phyloP scores from a whole-genome alignment of 805 yeast genomes.

The Cyberlindnera mycetangii region DNA sequence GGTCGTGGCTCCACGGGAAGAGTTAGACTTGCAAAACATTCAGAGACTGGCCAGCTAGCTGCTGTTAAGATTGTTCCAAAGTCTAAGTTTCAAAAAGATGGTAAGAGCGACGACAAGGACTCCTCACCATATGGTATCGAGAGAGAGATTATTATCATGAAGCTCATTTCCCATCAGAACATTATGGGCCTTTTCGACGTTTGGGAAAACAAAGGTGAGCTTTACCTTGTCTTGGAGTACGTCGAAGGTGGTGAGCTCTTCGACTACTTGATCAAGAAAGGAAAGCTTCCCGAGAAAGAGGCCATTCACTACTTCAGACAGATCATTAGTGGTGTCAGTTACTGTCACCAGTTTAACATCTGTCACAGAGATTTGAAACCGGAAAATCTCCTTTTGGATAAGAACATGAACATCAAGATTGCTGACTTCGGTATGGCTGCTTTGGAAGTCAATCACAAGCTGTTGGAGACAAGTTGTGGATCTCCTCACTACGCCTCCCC shows the following conservation, averaged over 20 bases:
- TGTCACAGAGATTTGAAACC: slow-evolving; percentile 89
- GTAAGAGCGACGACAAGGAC: slow-evolving; percentile 44
- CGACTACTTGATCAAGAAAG: slow-evolving; percentile 85
- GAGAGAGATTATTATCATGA: slow-evolving; percentile 83
- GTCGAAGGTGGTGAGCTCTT: slow-evolving; percentile 97
- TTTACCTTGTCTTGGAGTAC: slow-evolving; percentile 87
- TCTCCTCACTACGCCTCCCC: slow-evolving; percentile 99
- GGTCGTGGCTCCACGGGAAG: slow-evolving; percentile 98
- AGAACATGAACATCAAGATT: slow-evolving; percentile 83
- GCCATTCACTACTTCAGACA: slow-evolving; percentile 89
- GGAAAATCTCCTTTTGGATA: slow-evolving; percentile 75
- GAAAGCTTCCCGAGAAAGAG: slow-evolving; percentile 83
- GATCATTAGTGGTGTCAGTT: slow-evolving; percentile 76
- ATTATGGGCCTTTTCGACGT: slow-evolving; percentile 79
- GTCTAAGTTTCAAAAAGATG: slow-evolving; percentile 51
- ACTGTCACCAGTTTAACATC: slow-evolving; percentile 82
- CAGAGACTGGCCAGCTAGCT: slow-evolving; percentile 81
- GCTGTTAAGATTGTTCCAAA: slow-evolving; percentile 97
- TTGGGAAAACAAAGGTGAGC: slow-evolving; percentile 81
- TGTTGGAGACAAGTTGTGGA: slow-evolving; percentile 94
- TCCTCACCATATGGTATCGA: slow-evolving; percentile 77
- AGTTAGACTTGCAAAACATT: slow-evolving; percentile 87
- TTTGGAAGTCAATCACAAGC: slow-evolving; percentile 72
- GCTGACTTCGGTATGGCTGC: slow-evolving; percentile 99
- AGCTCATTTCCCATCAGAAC: slow-evolving; percentile 72